phyloP scores from a whole-genome alignment of 352 stramenopile species.

The Globisporangium recalcitrans region DNA sequence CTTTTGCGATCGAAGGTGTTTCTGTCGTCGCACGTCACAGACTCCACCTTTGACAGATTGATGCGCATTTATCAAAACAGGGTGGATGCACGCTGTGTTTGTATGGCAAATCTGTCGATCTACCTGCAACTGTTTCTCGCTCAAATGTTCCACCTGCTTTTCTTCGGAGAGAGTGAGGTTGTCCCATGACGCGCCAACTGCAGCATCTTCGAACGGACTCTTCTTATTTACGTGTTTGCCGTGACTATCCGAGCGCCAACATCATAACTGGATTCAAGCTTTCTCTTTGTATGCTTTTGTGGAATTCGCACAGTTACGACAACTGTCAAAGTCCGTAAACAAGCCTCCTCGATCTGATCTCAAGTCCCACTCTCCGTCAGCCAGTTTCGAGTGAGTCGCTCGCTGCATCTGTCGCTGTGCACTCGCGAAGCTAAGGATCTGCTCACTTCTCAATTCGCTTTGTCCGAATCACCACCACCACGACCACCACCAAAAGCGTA shows the following conservation, averaged over 20 bases:
- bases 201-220: constrained; percentile 1
- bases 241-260: too few relatives aligned
- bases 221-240: neutral
- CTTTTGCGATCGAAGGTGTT: neutral
- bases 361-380: neutral
- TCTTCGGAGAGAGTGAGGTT: neutral
- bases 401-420: neutral
- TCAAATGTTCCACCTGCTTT: neutral
- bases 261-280: neutral
- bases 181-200: constrained; percentile 4
- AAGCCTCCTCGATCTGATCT: neutral
- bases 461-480: constrained; percentile 4
- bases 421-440: neutral
- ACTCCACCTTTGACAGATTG: neutral
- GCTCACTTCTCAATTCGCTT: constrained; percentile 15
- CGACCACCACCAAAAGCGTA: neutral
- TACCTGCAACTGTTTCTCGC: too few relatives aligned
- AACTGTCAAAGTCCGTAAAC: neutral
- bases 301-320: neutral
- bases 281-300: neutral
- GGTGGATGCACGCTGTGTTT: neutral
- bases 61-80: constrained; percentile 8
- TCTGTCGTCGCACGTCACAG: constrained; percentile 10
- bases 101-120: neutral
- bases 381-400: neutral